Base-by-base conservation (phyloP, 352 stramenopile genomes). In the Pelagophyceae sp. region DNA sequence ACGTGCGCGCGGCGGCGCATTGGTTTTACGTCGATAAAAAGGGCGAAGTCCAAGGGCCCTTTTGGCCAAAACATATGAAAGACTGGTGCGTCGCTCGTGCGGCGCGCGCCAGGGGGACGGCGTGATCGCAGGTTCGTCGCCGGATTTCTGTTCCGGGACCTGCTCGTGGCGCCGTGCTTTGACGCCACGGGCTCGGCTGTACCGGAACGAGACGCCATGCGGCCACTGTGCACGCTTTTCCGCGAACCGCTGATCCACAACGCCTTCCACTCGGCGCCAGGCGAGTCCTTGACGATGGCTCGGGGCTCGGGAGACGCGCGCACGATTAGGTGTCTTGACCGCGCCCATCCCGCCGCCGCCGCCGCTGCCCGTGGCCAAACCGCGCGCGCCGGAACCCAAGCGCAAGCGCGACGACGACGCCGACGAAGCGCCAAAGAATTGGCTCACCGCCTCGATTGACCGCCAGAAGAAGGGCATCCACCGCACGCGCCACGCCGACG, bases 401-500 rank as follows among this genome's bases (percentile, higher is more conserved):
- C 11, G 37, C 15, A 58, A 74, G 38, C 67, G 67, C 67, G 67
- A 74, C 35, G 67, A 74, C 35, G 15, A 27, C 35, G 15, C 20
- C 11, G 45, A 23, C 45, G 29, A 51, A 37, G 17, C 33, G 33
- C 29, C 35, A 37, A 31, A 37, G 35, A 58, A 58, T 37, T 74
- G 67, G 67, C 67, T 74, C 35, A 15, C 31, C 17, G 37, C 51
- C 35, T 74, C 67, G 15, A 2, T 74, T 37, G 6, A 1, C 17
- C 67, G 67, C 2, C 67, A 74, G 33, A 51, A 58, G 35, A 2
- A 27, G 35, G 67, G 67, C 20, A 74, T 74, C 67, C 67, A 74
- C 67, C 0, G 2, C 1, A 33, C 3, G 2, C 67, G 67, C 20
- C 67, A 74, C 67, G 67, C 51, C 67, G 15, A 74, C 2, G 67